Percentiles rank a stretch among this genome's conserved stretches.
Evolutionary conservation across 2,329 filamentous ascomycete genomes (phyloP).

Genomic region (Proliferodiscus dingleyae): DNA sequence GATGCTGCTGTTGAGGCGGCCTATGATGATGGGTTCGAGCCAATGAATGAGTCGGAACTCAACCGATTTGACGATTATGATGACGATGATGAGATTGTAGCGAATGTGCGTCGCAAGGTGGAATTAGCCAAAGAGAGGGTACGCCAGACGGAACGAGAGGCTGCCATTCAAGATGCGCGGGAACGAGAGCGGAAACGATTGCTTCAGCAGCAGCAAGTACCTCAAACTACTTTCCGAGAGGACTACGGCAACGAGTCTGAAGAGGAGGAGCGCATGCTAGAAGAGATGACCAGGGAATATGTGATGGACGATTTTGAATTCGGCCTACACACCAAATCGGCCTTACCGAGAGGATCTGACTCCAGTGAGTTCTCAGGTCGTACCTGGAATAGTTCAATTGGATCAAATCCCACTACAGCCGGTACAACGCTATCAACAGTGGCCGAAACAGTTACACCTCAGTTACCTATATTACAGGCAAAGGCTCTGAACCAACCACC

Average conservation of each 20-base stretch:
- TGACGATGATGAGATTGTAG: constrained; percentile 43
- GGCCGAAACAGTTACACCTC: constrained; percentile 45
- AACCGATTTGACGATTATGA: constrained; percentile 32
- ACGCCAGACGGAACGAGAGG: constrained; percentile 68
- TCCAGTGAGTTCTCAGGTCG: constrained; percentile 73
- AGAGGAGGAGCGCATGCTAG: constrained; percentile 70
- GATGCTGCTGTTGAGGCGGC: constrained; percentile 95
- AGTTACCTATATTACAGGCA: constrained; percentile 24
- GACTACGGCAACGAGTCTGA: constrained; percentile 62
- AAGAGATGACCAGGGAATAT: constrained; percentile 83
- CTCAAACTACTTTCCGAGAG: constrained; percentile 42
- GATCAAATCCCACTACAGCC: constrained; percentile 65
- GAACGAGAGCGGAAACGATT: constrained; percentile 51
- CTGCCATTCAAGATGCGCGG: constrained; percentile 53
- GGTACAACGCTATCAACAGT: constrained; percentile 68
- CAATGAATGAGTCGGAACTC: constrained; percentile 43
- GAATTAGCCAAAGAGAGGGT: constrained; percentile 73
- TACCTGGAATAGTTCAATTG: constrained; percentile 76
- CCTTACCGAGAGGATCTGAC: constrained; percentile 72
- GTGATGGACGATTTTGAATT: constrained; percentile 79
- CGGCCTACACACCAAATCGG: constrained; percentile 60
- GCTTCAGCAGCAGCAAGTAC: constrained; percentile 17
- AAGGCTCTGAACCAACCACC: constrained; percentile 22
- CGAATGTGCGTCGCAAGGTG: constrained; percentile 58
- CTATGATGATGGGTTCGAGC: constrained; percentile 87